A percentile compares a stretch with the other conserved stretches of the same genome.
phyloP scores from a whole-genome alignment of 257 asterid genomes.

The Solanum neorickii region DNA sequence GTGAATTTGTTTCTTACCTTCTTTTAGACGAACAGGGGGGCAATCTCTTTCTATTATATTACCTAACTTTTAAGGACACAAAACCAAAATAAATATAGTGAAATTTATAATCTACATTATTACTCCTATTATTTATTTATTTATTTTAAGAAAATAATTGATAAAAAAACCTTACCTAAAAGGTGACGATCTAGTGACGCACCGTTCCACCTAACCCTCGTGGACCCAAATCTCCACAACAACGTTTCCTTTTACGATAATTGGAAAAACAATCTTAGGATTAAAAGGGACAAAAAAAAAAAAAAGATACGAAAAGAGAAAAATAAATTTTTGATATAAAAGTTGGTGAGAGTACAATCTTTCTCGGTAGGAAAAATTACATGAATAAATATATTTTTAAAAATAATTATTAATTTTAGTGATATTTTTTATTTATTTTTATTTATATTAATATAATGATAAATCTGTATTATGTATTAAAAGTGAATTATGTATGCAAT shows the following conservation, averaged over 20 bases:
- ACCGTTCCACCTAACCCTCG: neutral
- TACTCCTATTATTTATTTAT: too few relatives aligned
- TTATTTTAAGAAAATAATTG: too few relatives aligned
- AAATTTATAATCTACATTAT: too few relatives aligned
- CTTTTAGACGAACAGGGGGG: neutral
- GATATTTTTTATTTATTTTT: too few relatives aligned
- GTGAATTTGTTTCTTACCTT: neutral
- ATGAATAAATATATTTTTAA: too few relatives aligned
- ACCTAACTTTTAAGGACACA: neutral
- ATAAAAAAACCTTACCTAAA: neutral
- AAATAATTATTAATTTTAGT: too few relatives aligned
- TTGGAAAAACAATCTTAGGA: neutral
- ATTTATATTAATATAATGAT: too few relatives aligned
- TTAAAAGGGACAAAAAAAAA: neutral
- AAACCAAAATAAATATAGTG: neutral
- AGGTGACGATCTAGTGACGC: neutral
- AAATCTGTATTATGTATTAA: too few relatives aligned
- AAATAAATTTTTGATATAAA: neutral
- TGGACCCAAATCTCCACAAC: neutral
- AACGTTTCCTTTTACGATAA: neutral
- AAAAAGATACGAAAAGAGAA: too few relatives aligned
- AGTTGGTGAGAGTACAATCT: neutral
- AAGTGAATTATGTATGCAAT: too few relatives aligned
- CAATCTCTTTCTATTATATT: neutral
- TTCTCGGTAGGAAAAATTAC: too few relatives aligned